Base-by-base conservation (phyloP, 1,284 basidiomycete genomes). In the Cutaneotrichosporon mucoides region DNA sequence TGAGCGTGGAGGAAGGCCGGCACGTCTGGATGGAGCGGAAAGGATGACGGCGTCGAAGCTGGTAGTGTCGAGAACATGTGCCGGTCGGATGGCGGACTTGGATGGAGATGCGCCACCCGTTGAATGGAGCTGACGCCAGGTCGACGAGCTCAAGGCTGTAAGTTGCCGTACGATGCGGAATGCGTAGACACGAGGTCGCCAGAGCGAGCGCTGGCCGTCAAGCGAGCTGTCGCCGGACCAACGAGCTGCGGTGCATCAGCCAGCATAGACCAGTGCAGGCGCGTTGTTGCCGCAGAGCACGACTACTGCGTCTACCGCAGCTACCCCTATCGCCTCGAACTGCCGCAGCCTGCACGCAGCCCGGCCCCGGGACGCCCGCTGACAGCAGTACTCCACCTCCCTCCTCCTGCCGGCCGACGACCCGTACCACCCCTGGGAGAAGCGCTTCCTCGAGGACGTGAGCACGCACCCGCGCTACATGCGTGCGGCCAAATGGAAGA, bases 401-500 rank as follows among this genome's bases (percentile, higher is more conserved):
- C 75, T 88, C 37, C 69, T 83, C 10, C 80, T 91, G 3, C 86
- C 88, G 2, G 72, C 81, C 45, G 80, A 82, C 12, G 88, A 92
- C 70, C 76, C 85, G 6, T 91, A 91, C 71, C 71, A 86, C 65
- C 78, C 80, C 50, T 90, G 88, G 87, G 90, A 92, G 76, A 75
- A 81, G 42, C 82, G 86, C 61, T 92, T 89, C 86, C 77, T 92
- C 5, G 79, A 82, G 60, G 86, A 83, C 69, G 81, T 85, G 5
- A 89, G 89, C 65, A 89, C 88, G 34, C 82, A 88, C 53, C 84
- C 86, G 38, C 85, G 90, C 13, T 92, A 90, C 73, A 86, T 89
- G 83, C 84, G 90, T 34, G 88, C 90, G 0, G 83, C 88, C 4
- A 91, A 91, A 69, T 91, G 89, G 89, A 86, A 86, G 71, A 69